Evolutionary conservation across 495 filamentous ascomycete genomes (phyloP).

Genomic region (Parathielavia appendiculata): DNA sequence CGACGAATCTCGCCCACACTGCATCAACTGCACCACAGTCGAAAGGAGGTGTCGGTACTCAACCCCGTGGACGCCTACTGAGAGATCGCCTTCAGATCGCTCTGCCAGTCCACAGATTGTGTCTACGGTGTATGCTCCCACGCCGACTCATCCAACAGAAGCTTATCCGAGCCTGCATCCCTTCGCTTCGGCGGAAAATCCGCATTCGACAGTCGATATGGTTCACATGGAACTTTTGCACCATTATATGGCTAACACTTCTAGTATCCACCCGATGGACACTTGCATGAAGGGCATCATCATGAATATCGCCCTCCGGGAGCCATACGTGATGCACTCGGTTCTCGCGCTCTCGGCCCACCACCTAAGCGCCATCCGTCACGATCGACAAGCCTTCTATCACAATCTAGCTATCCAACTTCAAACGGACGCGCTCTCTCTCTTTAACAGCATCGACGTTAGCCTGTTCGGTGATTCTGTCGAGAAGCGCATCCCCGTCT

Average conservation of each 20-base stretch:
- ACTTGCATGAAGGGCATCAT: slow-evolving; percentile 9
- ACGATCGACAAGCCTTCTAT: slow-evolving; percentile 34
- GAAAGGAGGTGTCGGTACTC: slow-evolving; percentile 32
- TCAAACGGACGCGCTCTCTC: slow-evolving; percentile 43
- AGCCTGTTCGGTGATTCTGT: slow-evolving; percentile 16
- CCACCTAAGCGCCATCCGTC: slow-evolving; percentile 37
- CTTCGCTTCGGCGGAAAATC: slow-evolving; percentile 8
- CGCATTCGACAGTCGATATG: slow-evolving; percentile 23
- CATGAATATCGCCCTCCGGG: slow-evolving; percentile 23
- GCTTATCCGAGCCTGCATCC: slow-evolving; percentile 6
- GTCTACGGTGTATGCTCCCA: slow-evolving; percentile 7
- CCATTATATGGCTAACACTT: slow-evolving; percentile 24
- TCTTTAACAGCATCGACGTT: slow-evolving; percentile 40
- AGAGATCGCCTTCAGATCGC: slow-evolving; percentile 8
- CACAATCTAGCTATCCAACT: slow-evolving; percentile 44
- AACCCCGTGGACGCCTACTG: background rate
- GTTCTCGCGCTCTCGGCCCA: slow-evolving; percentile 43
- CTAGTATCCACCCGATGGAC: slow-evolving; percentile 11
- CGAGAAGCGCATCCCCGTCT: slow-evolving; percentile 40
- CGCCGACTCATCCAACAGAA: background rate
- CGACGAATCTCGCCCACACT: slow-evolving; percentile 33
- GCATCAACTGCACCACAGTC: slow-evolving; percentile 33
- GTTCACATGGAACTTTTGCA: slow-evolving; percentile 35
- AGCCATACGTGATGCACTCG: slow-evolving; percentile 42
- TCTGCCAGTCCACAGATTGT: slow-evolving; percentile 12